Evolutionary conservation across 208 protist species (phyloP).

Genomic region (Trypanosoma melophagium): DNA sequence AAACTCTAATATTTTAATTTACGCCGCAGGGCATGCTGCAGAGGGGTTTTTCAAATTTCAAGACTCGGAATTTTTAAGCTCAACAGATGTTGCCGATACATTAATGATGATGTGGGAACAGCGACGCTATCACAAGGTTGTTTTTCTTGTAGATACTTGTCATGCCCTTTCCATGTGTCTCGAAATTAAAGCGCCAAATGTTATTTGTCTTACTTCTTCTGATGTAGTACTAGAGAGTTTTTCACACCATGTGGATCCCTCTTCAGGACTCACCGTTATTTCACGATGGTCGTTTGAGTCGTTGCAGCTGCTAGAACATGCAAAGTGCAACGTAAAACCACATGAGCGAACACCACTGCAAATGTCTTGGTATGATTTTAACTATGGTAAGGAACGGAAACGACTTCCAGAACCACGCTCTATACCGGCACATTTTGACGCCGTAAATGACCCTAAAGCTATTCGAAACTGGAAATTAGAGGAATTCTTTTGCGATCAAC

Average conservation of each 20-base stretch:
- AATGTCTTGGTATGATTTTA: conserved; percentile 64
- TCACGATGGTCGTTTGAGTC: conserved; percentile 93
- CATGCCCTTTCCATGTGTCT: conserved; percentile 92
- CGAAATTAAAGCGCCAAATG: conserved; percentile 77
- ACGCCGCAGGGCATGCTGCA: conserved; percentile 95
- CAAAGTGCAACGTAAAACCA: conserved; percentile 43
- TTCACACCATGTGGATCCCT: conserved; percentile 69
- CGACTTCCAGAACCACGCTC: conserved; percentile 16
- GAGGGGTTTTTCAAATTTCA: conserved; percentile 98
- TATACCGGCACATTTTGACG: conserved; percentile 51
- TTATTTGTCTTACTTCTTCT: conserved; percentile 72
- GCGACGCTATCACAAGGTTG: conserved; percentile 89
- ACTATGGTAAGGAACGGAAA: conserved; percentile 44
- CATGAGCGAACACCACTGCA: conserved; percentile 39
- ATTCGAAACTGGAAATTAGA: conserved; percentile 55
- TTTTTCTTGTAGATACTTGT: conserved; percentile 97
- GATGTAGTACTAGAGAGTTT: conserved; percentile 59
- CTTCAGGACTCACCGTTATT: conserved; percentile 80
- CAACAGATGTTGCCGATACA: conserved; percentile 91
- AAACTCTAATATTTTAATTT: conserved; percentile 96
- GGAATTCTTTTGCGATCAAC: conserved; percentile 66
- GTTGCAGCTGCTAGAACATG: conserved; percentile 59
- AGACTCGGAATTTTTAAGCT: conserved; percentile 91
- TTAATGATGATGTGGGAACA: conserved; percentile 95
- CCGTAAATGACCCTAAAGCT: conserved; percentile 53